Base-by-base conservation (phyloP, 163 green algal species). In the Prototheca wickerhamii region DNA sequence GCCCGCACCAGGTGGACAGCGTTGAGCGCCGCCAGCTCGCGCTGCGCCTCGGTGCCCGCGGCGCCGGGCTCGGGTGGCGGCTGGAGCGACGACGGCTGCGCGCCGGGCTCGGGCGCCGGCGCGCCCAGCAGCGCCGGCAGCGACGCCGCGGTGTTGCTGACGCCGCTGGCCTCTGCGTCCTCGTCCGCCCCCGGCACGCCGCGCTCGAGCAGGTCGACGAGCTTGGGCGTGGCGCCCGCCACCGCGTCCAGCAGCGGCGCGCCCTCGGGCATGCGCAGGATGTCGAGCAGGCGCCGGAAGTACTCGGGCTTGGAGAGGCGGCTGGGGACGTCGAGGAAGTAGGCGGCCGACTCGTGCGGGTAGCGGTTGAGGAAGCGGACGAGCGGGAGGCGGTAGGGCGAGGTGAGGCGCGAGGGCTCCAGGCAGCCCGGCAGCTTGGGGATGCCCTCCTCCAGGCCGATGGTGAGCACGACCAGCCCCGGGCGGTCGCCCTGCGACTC, bases 401-500 rank as follows among this genome's bases (percentile, higher is more conserved):
- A 93, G 60, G 79, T 83, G 51, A 94, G 70, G 23, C 91, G 84
- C 61, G 66, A 89, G 26, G 80, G 81, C 8, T 71, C 61, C 12
- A 59, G 67, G 50, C 33, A 58, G 37, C 64, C 64, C 0, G 72
- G 71, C 65, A 85, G 74, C 42, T 69, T 62, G 8, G 52, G 40
- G 34, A 97, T 80, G 29, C 76, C 73, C 33, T 81, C 72, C 73
- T 98, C 92, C 51, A 98, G 74, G 72, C 92, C 77, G 40, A 97
- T 96, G 6, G 83, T 92, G 51, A 97, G 73, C 53, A 93, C 82
- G 17, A 99, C 91, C 46, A 96, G 74, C 0, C 90, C 90, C 3
- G 86, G 76, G 3, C 80, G 77, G 23, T 86, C 76, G 2, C 65
- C 65, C 20, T 84, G 69, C 2, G 82, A 87, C 68, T 96, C 87